Percentiles rank a stretch among this genome's conserved stretches.
Conservation (phyloP, 2,329 filamentous ascomycete genomes). For the Fusarium sp. region DNA sequence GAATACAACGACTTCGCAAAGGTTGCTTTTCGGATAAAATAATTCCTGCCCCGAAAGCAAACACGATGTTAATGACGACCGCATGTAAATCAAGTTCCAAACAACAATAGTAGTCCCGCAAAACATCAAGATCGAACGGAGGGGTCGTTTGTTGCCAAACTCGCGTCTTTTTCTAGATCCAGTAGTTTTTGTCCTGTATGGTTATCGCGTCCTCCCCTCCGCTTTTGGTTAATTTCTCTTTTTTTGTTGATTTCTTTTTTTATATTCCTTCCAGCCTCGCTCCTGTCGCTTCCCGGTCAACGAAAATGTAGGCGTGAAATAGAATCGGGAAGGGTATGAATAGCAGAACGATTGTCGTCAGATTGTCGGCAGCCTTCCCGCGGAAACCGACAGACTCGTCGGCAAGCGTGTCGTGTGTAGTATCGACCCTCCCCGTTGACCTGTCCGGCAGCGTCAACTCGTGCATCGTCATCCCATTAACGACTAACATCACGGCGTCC, state of each 20-base stretch:
- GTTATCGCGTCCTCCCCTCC: conserved; percentile 29
- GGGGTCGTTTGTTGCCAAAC: conserved; percentile 52
- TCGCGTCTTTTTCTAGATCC: conserved; percentile 46
- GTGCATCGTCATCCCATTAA: conserved; percentile 28
- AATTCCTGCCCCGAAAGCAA: conserved; percentile 27
- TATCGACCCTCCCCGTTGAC: conserved; percentile 40
- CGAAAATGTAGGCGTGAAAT: conserved; percentile 33
- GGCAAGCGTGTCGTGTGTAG: conserved; percentile 33
- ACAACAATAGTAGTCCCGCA: conserved; percentile 19
- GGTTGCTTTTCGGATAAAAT: conserved; percentile 37
- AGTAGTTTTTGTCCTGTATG: conserved; percentile 43
- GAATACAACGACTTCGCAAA: conserved; percentile 30
- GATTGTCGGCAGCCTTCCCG: conserved; percentile 35
- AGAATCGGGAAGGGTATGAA: conserved; percentile 36
- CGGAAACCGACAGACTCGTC: conserved; percentile 33
- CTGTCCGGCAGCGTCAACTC: conserved; percentile 48
- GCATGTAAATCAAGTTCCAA: conserved; percentile 30
- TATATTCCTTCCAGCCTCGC: conserved; percentile 21
- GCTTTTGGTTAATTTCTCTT: conserved; percentile 24
- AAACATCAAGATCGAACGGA: conserved; percentile 34
- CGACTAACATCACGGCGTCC: conserved; percentile 40
- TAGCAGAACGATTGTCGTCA: conserved; percentile 38
- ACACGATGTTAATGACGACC: conserved; percentile 21
- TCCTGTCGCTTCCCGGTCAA: conserved; percentile 40
- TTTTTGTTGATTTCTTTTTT: conserved; percentile 19